These are phyloP conservation scores for Talaromyces nanjingensis DNA, from an alignment of 495 filamentous ascomycete species.

Conservation along the genomic window DNA sequence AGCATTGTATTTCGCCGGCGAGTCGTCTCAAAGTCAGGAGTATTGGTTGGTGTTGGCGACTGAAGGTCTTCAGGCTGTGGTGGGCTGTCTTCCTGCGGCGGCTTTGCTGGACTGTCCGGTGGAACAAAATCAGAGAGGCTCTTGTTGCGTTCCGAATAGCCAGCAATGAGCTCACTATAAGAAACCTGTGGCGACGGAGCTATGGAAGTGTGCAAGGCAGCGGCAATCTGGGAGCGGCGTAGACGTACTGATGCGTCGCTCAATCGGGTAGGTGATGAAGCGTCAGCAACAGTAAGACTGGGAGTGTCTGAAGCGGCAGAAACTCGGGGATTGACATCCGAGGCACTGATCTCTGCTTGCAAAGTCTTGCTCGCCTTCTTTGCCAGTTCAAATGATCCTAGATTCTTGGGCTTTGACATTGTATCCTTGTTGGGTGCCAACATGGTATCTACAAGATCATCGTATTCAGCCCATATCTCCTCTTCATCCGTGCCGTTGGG, in stretches of 20 bases:
- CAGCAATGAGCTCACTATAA: slow-evolving; percentile 32
- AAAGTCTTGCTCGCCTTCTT: slow-evolving; percentile 36
- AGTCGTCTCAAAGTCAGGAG: slow-evolving; percentile 20
- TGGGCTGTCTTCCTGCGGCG: background rate
- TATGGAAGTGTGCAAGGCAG: slow-evolving; percentile 33
- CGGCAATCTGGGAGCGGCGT: slow-evolving; percentile 34
- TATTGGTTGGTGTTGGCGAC: slow-evolving; percentile 1
- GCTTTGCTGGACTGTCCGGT: background rate
- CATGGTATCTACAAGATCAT: slow-evolving; percentile 77
- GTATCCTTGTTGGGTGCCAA: slow-evolving; percentile 40
- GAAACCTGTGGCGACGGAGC: slow-evolving; percentile 34
- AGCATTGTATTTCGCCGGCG: slow-evolving; percentile 35
- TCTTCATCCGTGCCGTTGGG: slow-evolving; percentile 62
- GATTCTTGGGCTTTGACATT: slow-evolving; percentile 16
- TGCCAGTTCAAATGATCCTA: slow-evolving; percentile 25
- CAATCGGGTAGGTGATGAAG: slow-evolving; percentile 19
- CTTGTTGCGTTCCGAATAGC: slow-evolving; percentile 19
- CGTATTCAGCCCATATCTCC: slow-evolving; percentile 92
- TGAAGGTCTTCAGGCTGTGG: slow-evolving; percentile 1
- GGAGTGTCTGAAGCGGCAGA: slow-evolving; percentile 13
- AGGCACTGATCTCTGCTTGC: slow-evolving; percentile 29
- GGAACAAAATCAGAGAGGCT: slow-evolving; percentile 10
- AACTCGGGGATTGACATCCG: slow-evolving; percentile 9
- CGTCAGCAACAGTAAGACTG: slow-evolving; percentile 16
- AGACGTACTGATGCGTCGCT: slow-evolving; percentile 31